A percentile compares a stretch with the other conserved stretches of the same genome.
These are phyloP conservation scores for Beta macrorhiza DNA, from an alignment of 179 eudicot genomes.

Conservation along the genomic window DNA sequence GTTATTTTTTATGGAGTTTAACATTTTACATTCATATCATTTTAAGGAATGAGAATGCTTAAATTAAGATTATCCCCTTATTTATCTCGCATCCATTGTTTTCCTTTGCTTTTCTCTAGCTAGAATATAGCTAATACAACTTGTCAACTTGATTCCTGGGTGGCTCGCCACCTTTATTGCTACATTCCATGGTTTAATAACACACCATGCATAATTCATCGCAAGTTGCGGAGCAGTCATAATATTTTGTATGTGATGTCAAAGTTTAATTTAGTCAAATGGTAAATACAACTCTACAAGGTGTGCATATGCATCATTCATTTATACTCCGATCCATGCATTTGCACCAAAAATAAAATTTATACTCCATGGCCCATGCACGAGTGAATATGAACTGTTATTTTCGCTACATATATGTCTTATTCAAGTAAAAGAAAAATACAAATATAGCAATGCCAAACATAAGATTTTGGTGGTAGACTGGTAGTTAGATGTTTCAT, in stretches of 20 bases:
- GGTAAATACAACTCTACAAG: neutral
- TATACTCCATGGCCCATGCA: too few species aligned
- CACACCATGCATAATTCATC: neutral
- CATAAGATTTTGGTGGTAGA: too few species aligned
- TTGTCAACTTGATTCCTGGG: neutral
- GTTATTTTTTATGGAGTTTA: neutral
- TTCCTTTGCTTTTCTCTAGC: neutral
- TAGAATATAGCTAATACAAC: neutral
- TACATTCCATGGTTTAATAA: neutral
- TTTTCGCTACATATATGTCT: too few species aligned
- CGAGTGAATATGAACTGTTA: too few species aligned
- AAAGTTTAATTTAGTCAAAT: neutral
- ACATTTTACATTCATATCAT: neutral
- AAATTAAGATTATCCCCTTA: conserved; percentile 6
- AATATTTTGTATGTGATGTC: neutral
- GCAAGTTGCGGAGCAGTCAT: neutral
- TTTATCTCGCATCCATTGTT: neutral
- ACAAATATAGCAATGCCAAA: too few species aligned
- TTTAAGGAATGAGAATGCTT: neutral
- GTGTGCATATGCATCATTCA: too few species aligned
- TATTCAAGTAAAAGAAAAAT: too few species aligned
- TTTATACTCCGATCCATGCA: too few species aligned
- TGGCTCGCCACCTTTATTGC: neutral
- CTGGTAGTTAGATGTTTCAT: too few species aligned
- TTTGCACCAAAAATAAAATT: too few species aligned